A percentile compares a stretch with the other conserved stretches of the same genome.
These are phyloP conservation scores for Babesia microti DNA, from an alignment of 169 alveolate species.

Conservation along the genomic window DNA sequence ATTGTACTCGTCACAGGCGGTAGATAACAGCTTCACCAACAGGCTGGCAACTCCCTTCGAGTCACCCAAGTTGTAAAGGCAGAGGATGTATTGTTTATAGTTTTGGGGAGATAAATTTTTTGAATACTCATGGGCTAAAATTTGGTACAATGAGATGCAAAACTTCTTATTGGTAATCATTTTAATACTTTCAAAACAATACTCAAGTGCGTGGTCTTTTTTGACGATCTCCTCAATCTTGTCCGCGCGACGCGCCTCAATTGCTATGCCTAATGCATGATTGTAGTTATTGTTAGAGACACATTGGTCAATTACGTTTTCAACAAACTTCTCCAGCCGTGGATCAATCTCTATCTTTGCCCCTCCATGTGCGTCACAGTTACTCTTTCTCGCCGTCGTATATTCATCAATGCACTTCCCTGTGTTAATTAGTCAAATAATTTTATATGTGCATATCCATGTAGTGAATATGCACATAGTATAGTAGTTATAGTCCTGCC, in stretches of 20 bases:
- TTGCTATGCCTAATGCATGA: constrained; percentile 89
- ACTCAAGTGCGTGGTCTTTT: constrained; percentile 11
- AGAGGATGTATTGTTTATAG: constrained; percentile 22
- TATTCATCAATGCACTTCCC: constrained; percentile 62
- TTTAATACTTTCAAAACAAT: constrained; percentile 12
- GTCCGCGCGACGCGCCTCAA: constrained; percentile 86
- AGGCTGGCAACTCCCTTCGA: constrained; percentile 74
- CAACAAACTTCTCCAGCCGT: constrained; percentile 75
- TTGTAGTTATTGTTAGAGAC: constrained; percentile 65
- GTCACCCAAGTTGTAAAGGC: constrained; percentile 73
- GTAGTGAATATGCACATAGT: too few species aligned
- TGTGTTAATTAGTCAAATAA: too few species aligned
- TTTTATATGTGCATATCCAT: too few species aligned
- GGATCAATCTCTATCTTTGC: constrained; percentile 45
- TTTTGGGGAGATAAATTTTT: constrained; percentile 6
- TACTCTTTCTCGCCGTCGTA: constrained; percentile 8
- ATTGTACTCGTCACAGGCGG: constrained; percentile 1
- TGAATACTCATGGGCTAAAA: constrained; percentile 8
- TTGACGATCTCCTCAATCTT: constrained; percentile 68
- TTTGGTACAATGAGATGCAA: constrained; percentile 18
- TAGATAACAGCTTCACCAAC: constrained; percentile 54
- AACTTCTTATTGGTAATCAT: constrained; percentile 22
- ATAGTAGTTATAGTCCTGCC: too few species aligned
- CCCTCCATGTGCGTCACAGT: constrained; percentile 12
- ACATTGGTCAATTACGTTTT: constrained; percentile 74